These are phyloP conservation scores for Ceratocystis huliohia DNA, from an alignment of 2,329 filamentous ascomycete species.

Conservation along the genomic window DNA sequence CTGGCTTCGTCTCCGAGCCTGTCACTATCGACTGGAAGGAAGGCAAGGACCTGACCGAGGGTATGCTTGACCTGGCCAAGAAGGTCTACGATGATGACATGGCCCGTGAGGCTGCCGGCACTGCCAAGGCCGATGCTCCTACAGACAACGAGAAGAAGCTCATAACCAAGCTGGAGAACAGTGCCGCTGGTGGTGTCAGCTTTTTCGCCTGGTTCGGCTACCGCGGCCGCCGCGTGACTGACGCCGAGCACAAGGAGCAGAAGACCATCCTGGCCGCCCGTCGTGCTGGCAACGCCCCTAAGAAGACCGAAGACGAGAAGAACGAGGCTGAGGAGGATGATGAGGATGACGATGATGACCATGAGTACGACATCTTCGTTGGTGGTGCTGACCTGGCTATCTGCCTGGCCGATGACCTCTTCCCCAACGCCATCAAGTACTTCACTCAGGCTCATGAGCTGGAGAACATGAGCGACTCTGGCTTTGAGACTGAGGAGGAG, in stretches of 20 bases:
- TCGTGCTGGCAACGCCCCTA: constrained; percentile 33
- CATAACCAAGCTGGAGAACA: constrained; percentile 44
- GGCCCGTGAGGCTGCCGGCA: constrained; percentile 31
- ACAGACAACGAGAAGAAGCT: constrained; percentile 39
- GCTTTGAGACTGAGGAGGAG: constrained; percentile 51
- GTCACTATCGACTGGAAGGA: constrained; percentile 81
- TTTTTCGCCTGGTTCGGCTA: constrained; percentile 90
- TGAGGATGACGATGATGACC: constrained; percentile 48
- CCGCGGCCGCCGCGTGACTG: constrained; percentile 54
- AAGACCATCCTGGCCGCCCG: constrained; percentile 38
- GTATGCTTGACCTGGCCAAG: constrained; percentile 61
- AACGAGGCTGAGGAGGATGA: constrained; percentile 46
- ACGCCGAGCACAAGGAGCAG: constrained; percentile 58
- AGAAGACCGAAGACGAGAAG: constrained; percentile 38
- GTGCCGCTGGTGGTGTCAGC: constrained; percentile 52
- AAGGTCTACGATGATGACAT: constrained; percentile 54
- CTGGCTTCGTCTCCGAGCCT: constrained; percentile 74
- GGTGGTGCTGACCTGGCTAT: constrained; percentile 72
- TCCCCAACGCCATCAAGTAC: constrained; percentile 77
- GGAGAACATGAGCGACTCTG: constrained; percentile 52
- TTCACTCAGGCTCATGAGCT: constrained; percentile 75
- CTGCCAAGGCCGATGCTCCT: constrained; percentile 30
- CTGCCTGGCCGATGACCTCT: constrained; percentile 73
- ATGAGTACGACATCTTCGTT: constrained; percentile 74
- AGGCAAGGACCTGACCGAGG: constrained; percentile 70